Evolutionary conservation across 2,329 filamentous ascomycete genomes (phyloP), one percentile per base, ranked within the genome.

Genomic region (Hypoxylon sp.): DNA sequence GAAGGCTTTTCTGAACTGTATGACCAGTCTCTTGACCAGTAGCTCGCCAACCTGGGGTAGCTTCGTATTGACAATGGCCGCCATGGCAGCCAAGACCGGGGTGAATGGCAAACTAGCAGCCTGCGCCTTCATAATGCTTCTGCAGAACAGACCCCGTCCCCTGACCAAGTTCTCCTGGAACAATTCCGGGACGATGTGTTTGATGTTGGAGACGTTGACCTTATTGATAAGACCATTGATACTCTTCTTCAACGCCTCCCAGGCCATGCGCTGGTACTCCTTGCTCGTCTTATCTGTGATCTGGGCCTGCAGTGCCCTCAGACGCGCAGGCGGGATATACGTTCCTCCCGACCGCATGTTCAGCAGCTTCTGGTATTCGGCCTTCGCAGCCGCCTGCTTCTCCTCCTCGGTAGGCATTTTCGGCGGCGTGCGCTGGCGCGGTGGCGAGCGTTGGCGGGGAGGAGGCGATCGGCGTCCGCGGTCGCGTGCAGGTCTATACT

Each of bases 151-250:
- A 20, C 96, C 96, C 66, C 96, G 88, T 6, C 96, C 96, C 64
- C 96, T 91, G 44, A 99, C 86, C 75, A 99, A 82, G 79, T 99
- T 99, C 85, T 99, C 96, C 55, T 90, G 89, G 81, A 99, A 99
- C 50, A 99, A 86, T 82, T 99, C 96, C 1, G 95, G 95, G 25
- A 98, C 94, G 70, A 99, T 98, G 78, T 92, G 89, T 82, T 99
- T 98, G 86, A 99, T 98, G 81, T 99, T 99, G 35, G 92, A 93
- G 62, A 95, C 93, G 82, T 98, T 98, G 85, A 98, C 92, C 85
- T 99, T 99, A 87, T 99, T 99, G 86, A 99, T 97, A 72, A 99
- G 84, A 75, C 96, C 96, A 79, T 99, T 98, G 82, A 99, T 97
- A 54, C 93, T 96, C 85, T 99, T 99, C 85, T 99, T 99, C 77